Evolutionary conservation across 2,329 filamentous ascomycete genomes (phyloP).

Genomic region (Simplicillium aogashimaense): DNA sequence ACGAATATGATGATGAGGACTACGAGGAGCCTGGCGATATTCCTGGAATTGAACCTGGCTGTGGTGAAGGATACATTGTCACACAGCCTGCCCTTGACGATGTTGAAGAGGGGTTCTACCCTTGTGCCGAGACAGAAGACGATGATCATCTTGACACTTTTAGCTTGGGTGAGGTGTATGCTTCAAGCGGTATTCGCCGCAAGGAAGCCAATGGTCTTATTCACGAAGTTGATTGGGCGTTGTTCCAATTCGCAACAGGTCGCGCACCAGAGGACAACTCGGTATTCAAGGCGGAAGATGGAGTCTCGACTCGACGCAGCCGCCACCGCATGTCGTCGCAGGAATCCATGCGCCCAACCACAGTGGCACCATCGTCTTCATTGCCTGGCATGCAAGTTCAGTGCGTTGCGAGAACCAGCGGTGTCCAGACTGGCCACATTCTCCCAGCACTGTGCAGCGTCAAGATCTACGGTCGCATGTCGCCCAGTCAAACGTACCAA

Average conservation of each 20-base stretch:
- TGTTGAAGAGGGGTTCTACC: constrained; percentile 74
- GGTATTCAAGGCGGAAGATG: constrained; percentile 35
- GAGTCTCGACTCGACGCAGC: constrained; percentile 2
- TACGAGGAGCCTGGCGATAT: constrained; percentile 64
- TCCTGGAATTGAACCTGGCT: constrained; percentile 63
- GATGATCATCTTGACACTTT: constrained; percentile 78
- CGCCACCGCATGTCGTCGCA: constrained; percentile 2
- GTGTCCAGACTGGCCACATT: constrained; percentile 70
- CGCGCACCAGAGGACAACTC: constrained; percentile 64
- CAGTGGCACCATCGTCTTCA: constrained; percentile 46
- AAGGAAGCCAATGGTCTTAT: constrained; percentile 60
- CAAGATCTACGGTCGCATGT: constrained; percentile 75
- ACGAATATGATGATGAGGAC: constrained; percentile 44
- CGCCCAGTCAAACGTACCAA: constrained; percentile 65
- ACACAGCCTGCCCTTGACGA: constrained; percentile 91
- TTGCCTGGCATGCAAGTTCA: constrained; percentile 74
- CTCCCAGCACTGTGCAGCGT: constrained; percentile 71
- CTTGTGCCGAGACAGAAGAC: constrained; percentile 57
- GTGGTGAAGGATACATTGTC: constrained; percentile 68
- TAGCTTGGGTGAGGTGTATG: constrained; percentile 73
- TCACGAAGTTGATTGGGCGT: constrained; percentile 92
- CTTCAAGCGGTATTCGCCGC: constrained; percentile 79
- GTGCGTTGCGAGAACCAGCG: constrained; percentile 80
- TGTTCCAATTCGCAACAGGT: constrained; percentile 69
- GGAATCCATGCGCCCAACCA: constrained; percentile 38